Evolutionary conservation across 176 grass and related monocot genomes (phyloP).

Genomic region (Aegilops speltoides): DNA sequence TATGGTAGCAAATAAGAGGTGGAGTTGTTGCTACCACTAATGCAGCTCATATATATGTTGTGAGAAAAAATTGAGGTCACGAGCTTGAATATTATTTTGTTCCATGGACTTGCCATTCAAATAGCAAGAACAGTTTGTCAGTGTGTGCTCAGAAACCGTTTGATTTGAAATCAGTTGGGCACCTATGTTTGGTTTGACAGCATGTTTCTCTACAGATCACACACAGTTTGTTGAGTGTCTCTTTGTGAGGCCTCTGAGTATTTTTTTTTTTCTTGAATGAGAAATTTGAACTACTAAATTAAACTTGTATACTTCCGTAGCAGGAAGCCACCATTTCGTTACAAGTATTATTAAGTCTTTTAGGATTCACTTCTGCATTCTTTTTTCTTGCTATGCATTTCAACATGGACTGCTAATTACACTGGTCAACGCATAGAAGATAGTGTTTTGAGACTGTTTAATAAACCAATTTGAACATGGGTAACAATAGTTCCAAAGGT

Average conservation of each 20-base stretch:
- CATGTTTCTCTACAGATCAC: background rate
- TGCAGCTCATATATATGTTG: too few species aligned
- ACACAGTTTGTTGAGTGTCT: background rate
- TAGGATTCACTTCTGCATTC: background rate
- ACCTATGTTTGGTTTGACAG: too few species aligned
- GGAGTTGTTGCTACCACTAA: too few species aligned
- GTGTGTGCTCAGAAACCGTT: background rate
- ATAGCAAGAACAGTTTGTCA: background rate
- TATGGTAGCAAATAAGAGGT: too few species aligned
- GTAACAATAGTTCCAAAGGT: too few species aligned
- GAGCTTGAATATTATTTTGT: background rate
- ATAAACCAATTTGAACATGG: background rate
- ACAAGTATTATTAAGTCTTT: background rate
- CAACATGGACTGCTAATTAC: background rate
- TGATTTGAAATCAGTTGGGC: background rate
- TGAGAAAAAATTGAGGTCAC: background rate
- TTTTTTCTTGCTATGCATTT: background rate
- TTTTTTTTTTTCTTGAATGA: background rate
- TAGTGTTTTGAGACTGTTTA: background rate
- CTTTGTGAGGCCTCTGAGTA: background rate
- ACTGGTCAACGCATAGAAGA: background rate
- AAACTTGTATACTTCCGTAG: background rate
- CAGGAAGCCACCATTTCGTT: background rate
- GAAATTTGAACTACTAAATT: background rate
- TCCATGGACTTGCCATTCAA: background rate